Conservation (phyloP, 257 asterid genomes). For the Nicotiana tomentosiformis region DNA sequence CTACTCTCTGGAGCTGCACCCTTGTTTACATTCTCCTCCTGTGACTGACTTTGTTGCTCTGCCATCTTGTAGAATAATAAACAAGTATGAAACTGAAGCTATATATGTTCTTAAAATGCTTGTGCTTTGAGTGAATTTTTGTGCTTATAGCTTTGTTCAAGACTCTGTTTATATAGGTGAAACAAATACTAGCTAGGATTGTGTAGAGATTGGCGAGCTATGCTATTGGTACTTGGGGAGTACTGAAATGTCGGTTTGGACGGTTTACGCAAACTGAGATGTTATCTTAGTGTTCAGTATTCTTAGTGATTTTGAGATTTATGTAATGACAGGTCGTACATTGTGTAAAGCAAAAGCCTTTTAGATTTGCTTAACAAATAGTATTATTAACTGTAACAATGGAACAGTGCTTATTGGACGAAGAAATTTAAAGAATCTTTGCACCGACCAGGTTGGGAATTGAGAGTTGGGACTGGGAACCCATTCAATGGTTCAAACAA, state of each 20-base stretch:
- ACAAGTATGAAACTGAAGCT: neutral
- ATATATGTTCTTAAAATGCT: neutral
- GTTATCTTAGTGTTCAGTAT: constrained; percentile 1
- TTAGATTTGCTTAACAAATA: neutral
- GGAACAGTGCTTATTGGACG: neutral
- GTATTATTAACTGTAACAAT: no score
- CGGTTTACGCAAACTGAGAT: constrained; percentile 12
- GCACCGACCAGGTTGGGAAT: neutral
- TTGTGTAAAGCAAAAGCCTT: neutral
- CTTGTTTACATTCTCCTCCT: constrained; percentile 13
- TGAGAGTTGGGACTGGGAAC: neutral
- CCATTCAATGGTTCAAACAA: neutral
- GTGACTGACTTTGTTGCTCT: constrained; percentile 15
- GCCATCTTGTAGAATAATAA: constrained; percentile 16
- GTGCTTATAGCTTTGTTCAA: neutral
- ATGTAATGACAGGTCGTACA: neutral
- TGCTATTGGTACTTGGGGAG: constrained; percentile 8
- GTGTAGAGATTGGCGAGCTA: neutral
- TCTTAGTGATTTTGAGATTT: neutral
- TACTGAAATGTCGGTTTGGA: constrained; percentile 38
- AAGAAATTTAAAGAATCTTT: neutral
- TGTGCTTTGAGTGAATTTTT: neutral
- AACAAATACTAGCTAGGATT: neutral
- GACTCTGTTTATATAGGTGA: neutral
- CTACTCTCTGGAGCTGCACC: neutral